These are phyloP conservation scores for Colletotrichum sp. DNA, from an alignment of 2,329 filamentous ascomycete species.

Conservation along the genomic window DNA sequence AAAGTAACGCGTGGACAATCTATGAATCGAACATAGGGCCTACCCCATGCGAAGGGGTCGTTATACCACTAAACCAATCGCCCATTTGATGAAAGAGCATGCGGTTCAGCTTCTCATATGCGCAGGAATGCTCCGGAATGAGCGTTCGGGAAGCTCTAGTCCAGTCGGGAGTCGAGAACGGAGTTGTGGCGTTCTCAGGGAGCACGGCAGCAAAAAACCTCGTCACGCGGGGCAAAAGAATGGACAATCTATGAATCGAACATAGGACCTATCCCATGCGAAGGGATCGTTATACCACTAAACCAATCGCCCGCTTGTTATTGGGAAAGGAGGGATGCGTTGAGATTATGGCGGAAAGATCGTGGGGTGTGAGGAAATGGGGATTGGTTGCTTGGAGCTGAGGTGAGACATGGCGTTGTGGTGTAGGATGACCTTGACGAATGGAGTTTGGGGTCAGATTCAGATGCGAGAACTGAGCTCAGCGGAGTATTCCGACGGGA, in stretches of 20 bases:
- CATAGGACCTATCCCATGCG: background rate
- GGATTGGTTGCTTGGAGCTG: background rate
- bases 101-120: no score
- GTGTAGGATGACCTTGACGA: background rate
- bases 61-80: background rate
- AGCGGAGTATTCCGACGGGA: background rate
- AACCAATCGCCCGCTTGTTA: background rate
- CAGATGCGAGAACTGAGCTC: background rate
- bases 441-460: background rate
- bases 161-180: background rate
- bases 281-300: background rate
- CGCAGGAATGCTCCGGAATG: background rate
- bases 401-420: background rate
- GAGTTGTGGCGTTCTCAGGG: background rate
- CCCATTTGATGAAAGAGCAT: no score
- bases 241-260: background rate
- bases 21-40: background rate
- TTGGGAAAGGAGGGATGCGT: rapidly evolving
- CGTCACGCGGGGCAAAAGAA: background rate
- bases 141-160: background rate
- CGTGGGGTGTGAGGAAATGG: background rate
- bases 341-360: background rate
- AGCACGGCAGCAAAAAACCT: background rate
- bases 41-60: background rate
- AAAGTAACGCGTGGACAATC: background rate